phyloP scores from a whole-genome alignment of 2,329 filamentous ascomycete genomes.

The Xylariaceae sp. region DNA sequence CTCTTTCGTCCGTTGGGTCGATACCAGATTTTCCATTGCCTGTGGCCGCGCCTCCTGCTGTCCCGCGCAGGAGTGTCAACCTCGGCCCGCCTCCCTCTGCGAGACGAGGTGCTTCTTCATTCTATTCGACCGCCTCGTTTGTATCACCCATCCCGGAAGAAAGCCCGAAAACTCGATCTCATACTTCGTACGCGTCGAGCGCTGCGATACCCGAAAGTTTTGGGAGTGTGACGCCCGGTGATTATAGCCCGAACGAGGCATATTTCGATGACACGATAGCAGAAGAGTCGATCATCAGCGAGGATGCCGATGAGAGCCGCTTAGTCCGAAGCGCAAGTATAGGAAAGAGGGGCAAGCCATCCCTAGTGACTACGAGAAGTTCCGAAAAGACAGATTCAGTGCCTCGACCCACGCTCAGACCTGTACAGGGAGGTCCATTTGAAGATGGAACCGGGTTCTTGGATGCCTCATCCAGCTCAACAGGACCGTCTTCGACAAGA shows the following conservation, averaged over 20 bases:
- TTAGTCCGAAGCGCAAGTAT: conserved; percentile 59
- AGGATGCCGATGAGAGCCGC: conserved; percentile 50
- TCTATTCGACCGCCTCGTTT: conserved; percentile 61
- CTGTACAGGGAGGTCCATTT: conserved; percentile 36
- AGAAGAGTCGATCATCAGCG: conserved; percentile 42
- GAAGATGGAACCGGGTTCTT: conserved; percentile 41
- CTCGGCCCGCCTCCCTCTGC: conserved; percentile 58
- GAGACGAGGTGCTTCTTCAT: conserved; percentile 57
- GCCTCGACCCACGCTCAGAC: conserved; percentile 32
- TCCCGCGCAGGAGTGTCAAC: conserved; percentile 45
- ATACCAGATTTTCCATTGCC: conserved; percentile 57
- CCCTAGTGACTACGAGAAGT: conserved; percentile 45
- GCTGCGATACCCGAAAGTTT: conserved; percentile 67
- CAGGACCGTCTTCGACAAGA: conserved; percentile 31
- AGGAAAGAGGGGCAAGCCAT: conserved; percentile 55
- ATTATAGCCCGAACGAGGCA: conserved; percentile 41
- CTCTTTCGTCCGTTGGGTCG: conserved; percentile 49
- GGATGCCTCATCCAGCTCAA: conserved; percentile 43
- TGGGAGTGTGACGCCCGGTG: conserved; percentile 45
- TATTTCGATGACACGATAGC: conserved; percentile 47
- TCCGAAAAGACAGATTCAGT: conserved; percentile 22
- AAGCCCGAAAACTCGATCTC: conserved; percentile 51
- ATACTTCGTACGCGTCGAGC: conserved; percentile 67
- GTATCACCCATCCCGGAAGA: conserved; percentile 77
- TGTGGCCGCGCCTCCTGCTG: conserved; percentile 24